Base-by-base conservation (phyloP, 1,284 basidiomycete genomes). In the Sanghuangporus weigelae region DNA sequence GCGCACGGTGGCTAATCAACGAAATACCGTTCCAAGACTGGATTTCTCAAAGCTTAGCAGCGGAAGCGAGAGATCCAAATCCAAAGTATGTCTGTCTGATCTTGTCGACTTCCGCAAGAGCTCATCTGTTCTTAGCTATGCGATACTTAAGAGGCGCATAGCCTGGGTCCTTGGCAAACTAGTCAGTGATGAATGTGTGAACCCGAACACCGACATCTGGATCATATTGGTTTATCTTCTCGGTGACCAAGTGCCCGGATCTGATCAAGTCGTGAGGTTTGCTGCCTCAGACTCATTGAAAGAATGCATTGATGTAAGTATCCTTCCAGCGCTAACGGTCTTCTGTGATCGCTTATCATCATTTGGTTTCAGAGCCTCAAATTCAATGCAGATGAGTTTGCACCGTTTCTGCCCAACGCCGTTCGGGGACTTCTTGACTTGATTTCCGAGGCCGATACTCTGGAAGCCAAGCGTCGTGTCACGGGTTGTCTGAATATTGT, bases 91-190 rank as follows among this genome's bases (percentile, higher is more conserved):
- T 72, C n/a, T 8, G 19, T 35, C 14, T 35, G 44, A 36, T 49
- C 23, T 16, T 44, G 10, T 19, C 50, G 10, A 26, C 46, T 14
- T 14, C 16, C 44, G 21, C 16, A 19, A n/a, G 1, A 46, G 21
- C n/a, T 46, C 44, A 46, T 35, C 54, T 12, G 21, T 40, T 23
- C 55, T 31, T 66, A 95, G 92, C 62, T 93, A 90, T 70, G 90
- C 92, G 0, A 91, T 96, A 55, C 83, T 96, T 65, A 95, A 96
- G 75, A 85, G 93, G 21, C 84, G 94, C 49, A 90, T 96, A 66
- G 93, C 93, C 0, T 95, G 93, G 93, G 75, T 95, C 6, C 83
- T 96, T 50, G 93, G 93, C 12, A 90, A 89, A 79, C 93, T 91
- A 87, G 82, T 92, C 26, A 78, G 81, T 4, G 87, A 92, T 60